phyloP scores from a whole-genome alignment of 805 yeast species.

The Pichia cephalocereana region DNA sequence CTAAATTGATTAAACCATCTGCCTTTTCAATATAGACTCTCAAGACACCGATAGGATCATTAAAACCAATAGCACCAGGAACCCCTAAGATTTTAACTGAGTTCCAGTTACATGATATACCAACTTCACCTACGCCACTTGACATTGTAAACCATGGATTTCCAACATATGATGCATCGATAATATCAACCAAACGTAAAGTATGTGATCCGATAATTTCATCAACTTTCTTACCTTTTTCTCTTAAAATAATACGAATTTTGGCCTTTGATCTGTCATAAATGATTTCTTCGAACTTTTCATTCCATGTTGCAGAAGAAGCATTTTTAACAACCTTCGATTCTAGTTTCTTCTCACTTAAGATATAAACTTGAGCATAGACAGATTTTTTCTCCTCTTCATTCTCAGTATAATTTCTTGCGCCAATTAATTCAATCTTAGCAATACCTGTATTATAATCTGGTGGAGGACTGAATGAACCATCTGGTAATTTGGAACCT shows the following conservation, averaged over 20 bases:
- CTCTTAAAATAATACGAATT: conserved; percentile 57
- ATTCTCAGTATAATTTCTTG: conserved; percentile 41
- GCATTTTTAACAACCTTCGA: conserved; percentile 52
- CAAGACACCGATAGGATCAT: conserved; percentile 91
- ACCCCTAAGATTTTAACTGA: conserved; percentile 69
- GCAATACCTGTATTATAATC: conserved; percentile 92
- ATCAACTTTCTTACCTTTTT: conserved; percentile 43
- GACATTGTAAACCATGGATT: conserved; percentile 68
- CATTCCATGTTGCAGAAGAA: conserved; percentile 60
- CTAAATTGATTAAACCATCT: conserved; percentile 70
- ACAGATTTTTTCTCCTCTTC: conserved; percentile 43
- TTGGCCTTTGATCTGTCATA: conserved; percentile 61
- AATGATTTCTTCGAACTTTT: conserved; percentile 51
- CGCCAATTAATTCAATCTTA: conserved; percentile 54
- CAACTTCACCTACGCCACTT: conserved; percentile 63
- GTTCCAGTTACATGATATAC: conserved; percentile 69
- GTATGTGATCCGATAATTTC: conserved; percentile 51
- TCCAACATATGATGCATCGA: conserved; percentile 72
- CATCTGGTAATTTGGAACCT: conserved; percentile 59
- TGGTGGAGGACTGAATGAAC: conserved; percentile 77
- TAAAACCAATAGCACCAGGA: conserved; percentile 67
- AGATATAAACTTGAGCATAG: conserved; percentile 62
- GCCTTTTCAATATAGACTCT: conserved; percentile 68
- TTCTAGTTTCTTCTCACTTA: conserved; percentile 48
- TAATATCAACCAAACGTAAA: conserved; percentile 50